Evolutionary conservation across 177 flowering plant species (phyloP).

Genomic region (Telopea speciosissima): DNA sequence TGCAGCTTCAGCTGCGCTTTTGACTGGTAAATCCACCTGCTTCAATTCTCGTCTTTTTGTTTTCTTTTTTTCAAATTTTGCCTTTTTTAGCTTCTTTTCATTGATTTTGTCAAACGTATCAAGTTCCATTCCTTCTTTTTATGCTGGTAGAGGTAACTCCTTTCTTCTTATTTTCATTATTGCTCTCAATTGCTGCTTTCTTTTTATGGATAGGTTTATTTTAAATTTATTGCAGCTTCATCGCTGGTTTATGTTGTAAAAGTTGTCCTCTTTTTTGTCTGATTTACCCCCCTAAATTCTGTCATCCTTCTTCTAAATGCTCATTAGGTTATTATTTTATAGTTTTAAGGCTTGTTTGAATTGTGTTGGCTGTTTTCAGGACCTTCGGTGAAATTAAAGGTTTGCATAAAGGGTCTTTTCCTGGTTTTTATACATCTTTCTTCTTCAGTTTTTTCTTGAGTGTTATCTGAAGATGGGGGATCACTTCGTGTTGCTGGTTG

Average conservation of each 20-base stretch:
- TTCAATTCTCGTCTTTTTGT: neutral
- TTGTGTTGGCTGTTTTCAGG: constrained; percentile 6
- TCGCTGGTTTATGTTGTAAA: neutral
- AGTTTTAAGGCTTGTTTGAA: neutral
- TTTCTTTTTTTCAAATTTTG: neutral
- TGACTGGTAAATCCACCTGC: neutral
- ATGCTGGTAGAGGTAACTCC: neutral
- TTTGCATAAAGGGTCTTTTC: neutral
- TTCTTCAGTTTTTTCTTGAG: neutral
- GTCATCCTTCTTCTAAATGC: too few relatives aligned
- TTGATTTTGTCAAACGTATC: neutral
- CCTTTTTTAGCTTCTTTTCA: neutral
- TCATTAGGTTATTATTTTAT: too few relatives aligned
- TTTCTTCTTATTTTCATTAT: neutral
- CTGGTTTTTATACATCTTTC: neutral
- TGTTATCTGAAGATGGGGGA: constrained; percentile 59
- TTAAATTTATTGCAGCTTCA: neutral
- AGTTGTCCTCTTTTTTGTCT: neutral
- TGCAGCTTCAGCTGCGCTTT: constrained; percentile 5
- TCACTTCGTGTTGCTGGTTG: constrained; percentile 59
- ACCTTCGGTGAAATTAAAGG: constrained; percentile 6
- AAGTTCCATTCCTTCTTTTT: neutral
- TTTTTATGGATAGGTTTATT: neutral
- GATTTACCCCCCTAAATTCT: neutral
- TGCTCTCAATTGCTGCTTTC: too few relatives aligned